Conservation (phyloP, 2,329 filamentous ascomycete genomes). For the Colletotrichum echinochloae region DNA sequence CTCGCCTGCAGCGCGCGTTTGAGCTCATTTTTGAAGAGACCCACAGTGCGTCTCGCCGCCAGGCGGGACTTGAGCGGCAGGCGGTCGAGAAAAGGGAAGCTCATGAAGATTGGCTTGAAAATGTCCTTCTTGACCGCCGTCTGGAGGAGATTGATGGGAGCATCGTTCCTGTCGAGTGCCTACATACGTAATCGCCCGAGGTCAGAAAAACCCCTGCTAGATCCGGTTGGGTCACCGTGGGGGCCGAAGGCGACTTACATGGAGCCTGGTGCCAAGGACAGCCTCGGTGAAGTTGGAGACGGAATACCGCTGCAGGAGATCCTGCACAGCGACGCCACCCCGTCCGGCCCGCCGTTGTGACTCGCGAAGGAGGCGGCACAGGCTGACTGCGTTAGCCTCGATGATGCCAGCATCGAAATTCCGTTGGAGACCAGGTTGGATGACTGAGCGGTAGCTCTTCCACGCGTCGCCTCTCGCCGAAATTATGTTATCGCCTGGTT, state of each 20-base stretch:
- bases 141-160: constrained; percentile 45
- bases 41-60: constrained; percentile 45
- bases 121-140: constrained; percentile 48
- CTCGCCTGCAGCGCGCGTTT: constrained; percentile 33
- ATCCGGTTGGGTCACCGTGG: not conserved
- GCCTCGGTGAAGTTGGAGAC: constrained; percentile 52
- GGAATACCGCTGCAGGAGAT: constrained; percentile 51
- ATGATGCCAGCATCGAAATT: constrained; percentile 44
- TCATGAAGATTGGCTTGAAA: constrained; percentile 51
- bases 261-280: constrained; percentile 45
- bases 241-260: constrained; percentile 39
- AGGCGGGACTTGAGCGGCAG: constrained; percentile 45
- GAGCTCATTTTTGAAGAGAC: constrained; percentile 46
- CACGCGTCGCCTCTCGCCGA: constrained; percentile 52
- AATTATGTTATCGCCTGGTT: constrained; percentile 54
- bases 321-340: constrained; percentile 47
- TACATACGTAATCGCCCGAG: constrained; percentile 25
- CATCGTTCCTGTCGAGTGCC: constrained; percentile 43
- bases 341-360: constrained; percentile 42
- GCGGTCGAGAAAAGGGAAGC: constrained; percentile 50
- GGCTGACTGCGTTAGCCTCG: constrained; percentile 43
- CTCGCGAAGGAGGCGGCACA: constrained; percentile 48
- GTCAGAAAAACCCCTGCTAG: constrained; percentile 21
- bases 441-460: constrained; percentile 50
- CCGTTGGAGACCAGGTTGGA: constrained; percentile 52